Conservation (phyloP, 176 grass and related monocot genomes). For the Aegilops umbellulata region DNA sequence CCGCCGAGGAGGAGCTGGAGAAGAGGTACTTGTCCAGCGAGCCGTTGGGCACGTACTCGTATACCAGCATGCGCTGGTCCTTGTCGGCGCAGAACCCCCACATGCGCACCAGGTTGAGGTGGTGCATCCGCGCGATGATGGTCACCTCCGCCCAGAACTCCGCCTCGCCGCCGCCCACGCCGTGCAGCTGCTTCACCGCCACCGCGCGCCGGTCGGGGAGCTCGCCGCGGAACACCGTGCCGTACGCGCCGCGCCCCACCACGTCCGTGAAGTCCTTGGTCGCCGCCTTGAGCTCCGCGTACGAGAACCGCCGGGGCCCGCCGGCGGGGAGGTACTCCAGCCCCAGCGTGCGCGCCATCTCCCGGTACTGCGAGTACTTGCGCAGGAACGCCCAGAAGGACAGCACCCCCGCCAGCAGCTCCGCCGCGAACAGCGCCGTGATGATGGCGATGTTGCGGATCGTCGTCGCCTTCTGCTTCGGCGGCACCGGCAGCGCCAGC, state of each 20-base stretch:
- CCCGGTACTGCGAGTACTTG: slow-evolving; percentile 94
- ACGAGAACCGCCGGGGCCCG: slow-evolving; percentile 75
- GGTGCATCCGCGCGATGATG: slow-evolving; percentile 95
- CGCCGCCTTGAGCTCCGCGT: slow-evolving; percentile 84
- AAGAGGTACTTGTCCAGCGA: slow-evolving; percentile 96
- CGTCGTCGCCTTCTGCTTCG: slow-evolving; percentile 35
- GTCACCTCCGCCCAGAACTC: slow-evolving; percentile 99
- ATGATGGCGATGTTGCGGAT: slow-evolving; percentile 72
- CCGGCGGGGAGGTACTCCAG: slow-evolving; percentile 80
- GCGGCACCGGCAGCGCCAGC: slow-evolving; percentile 52
- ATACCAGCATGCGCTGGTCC: slow-evolving; percentile 88
- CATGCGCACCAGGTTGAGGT: slow-evolving; percentile 92
- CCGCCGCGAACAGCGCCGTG: slow-evolving; percentile 58
- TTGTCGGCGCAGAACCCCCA: slow-evolving; percentile 97
- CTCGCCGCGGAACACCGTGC: slow-evolving; percentile 72
- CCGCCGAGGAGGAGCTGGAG: background rate
- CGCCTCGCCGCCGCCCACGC: slow-evolving; percentile 72
- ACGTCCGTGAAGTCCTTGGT: slow-evolving; percentile 85
- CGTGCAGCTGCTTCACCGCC: slow-evolving; percentile 80
- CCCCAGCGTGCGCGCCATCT: slow-evolving; percentile 87
- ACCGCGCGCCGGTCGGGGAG: slow-evolving; percentile 75
- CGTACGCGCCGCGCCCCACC: slow-evolving; percentile 75
- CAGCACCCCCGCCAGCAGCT: slow-evolving; percentile 72
- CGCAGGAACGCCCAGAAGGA: slow-evolving; percentile 96
- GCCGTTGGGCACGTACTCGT: slow-evolving; percentile 91